Conservation (phyloP, 139 green algal genomes). For the Chlamydomonas asymmetrica region DNA sequence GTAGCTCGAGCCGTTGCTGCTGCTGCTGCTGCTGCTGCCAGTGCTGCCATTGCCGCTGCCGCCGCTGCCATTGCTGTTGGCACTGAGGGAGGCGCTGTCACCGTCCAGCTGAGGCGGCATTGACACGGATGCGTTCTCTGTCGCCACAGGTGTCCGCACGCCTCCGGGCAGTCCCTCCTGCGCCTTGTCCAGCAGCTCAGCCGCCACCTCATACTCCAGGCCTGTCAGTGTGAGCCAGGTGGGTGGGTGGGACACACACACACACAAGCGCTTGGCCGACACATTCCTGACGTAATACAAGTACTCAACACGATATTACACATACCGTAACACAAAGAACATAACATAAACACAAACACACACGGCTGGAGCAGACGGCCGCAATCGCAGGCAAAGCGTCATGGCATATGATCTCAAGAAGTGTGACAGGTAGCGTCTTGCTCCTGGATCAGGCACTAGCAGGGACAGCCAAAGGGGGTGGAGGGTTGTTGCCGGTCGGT, state of each 20-base stretch:
- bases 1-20: no score
- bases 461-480: no score
- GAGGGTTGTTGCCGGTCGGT: no score
- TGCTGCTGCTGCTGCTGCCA: no score
- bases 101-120: not conserved
- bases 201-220: conserved; percentile 7
- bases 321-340: not conserved
- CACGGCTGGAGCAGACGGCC: not conserved
- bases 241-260: not conserved
- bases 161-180: conserved; percentile 5
- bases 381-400: no score
- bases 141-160: no score
- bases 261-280: not conserved
- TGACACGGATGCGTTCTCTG: no score
- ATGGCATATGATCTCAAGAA: no score
- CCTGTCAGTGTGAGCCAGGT: not conserved
- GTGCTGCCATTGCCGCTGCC: no score
- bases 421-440: no score
- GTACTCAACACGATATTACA: not conserved
- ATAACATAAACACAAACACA: not conserved
- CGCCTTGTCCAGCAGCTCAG: conserved; percentile 18
- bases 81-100: not conserved
- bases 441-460: no score
- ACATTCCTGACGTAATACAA: not conserved
- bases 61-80: no score